phyloP scores from a whole-genome alignment of 257 asterid genomes.

The Solanum virginianum region DNA sequence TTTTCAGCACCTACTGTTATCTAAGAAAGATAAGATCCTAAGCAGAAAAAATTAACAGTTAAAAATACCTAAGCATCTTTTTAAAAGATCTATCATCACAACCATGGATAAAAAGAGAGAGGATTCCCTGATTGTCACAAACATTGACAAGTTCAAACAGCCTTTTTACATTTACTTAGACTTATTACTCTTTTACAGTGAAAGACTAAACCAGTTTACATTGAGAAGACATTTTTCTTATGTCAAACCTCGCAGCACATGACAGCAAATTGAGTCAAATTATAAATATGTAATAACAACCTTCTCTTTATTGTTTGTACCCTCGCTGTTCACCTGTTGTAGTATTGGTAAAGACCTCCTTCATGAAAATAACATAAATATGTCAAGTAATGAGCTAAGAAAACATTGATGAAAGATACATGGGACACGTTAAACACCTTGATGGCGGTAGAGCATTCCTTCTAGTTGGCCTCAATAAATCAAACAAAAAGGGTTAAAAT shows the following conservation, averaged over 20 bases:
- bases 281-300: neutral
- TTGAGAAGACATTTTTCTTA: neutral
- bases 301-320: neutral
- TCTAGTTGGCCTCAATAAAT: constrained; percentile 37
- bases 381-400: constrained; percentile 7
- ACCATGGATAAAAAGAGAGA: neutral
- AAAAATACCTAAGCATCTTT: neutral
- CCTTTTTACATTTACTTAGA: neutral
- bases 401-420: neutral
- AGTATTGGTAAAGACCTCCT: constrained; percentile 1
- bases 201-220: neutral
- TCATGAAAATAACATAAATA: constrained; percentile 8
- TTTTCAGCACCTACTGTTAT: constrained; percentile 6
- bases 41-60: neutral
- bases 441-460: constrained; percentile 32
- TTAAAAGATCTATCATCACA: neutral
- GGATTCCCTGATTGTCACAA: neutral
- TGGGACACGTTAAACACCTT: constrained; percentile 24
- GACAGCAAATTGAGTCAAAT: constrained; percentile 4
- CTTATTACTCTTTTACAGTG: neutral
- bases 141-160: neutral
- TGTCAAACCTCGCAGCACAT: neutral
- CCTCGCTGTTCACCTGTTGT: neutral
- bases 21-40: neutral
- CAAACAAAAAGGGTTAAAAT: constrained; percentile 6